Conservation (phyloP, 768 basidiomycete genomes). For the Hericium alpestre region DNA sequence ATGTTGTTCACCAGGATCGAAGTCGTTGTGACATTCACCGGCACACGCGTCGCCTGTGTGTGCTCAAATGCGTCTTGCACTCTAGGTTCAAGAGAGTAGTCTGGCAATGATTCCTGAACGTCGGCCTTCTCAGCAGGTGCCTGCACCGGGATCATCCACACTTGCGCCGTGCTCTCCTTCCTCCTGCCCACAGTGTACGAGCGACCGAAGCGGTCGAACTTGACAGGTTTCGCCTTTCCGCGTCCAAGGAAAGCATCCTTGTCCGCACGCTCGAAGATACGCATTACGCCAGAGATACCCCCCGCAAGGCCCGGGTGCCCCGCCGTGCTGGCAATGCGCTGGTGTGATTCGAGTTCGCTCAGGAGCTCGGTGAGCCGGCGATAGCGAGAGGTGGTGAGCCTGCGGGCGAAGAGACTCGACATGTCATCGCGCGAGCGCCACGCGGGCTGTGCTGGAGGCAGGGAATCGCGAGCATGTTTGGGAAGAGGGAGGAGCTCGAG, state of each 20-base stretch:
- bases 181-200: constrained; percentile 80
- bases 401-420: constrained; percentile 41
- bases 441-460: constrained; percentile 48
- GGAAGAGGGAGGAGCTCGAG: constrained; percentile 76
- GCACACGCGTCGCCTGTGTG: constrained; percentile 7
- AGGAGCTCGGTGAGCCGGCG: constrained; percentile 51
- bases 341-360: constrained; percentile 53
- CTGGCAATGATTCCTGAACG: background rate
- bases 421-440: constrained; percentile 65
- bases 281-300: constrained; percentile 40
- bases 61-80: constrained; percentile 7
- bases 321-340: constrained; percentile 48
- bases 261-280: constrained; percentile 50
- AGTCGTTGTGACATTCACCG: constrained; percentile 35
- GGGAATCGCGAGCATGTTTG: constrained; percentile 44
- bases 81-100: constrained; percentile 2
- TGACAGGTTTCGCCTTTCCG: constrained; percentile 42
- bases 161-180: constrained; percentile 83
- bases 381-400: constrained; percentile 62
- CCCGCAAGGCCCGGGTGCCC: constrained; percentile 45
- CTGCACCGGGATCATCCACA: constrained; percentile 78
- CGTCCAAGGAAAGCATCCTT: constrained; percentile 42
- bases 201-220: constrained; percentile 68
- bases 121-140: background rate
- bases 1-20: constrained; percentile 79